Percentiles rank a stretch among this genome's conserved stretches.
Conservation (phyloP, 2,329 filamentous ascomycete species). For the Taxawa tesnikishii region DNA sequence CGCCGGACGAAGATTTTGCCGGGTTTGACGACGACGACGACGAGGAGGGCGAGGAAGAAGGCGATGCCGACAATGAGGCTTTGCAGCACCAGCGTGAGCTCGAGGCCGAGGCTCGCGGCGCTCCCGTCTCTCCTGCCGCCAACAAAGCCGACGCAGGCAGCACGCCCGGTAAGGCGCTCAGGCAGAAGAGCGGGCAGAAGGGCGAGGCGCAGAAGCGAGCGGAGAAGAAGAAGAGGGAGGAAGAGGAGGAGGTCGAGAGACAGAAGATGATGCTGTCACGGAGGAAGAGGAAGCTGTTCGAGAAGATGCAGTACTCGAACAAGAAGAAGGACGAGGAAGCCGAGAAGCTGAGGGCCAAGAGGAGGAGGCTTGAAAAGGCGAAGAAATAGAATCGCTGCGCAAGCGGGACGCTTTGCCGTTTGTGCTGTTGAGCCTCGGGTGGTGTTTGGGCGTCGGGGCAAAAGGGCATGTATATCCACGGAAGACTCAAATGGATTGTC, state of each 20-base stretch:
- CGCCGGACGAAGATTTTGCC: constrained; percentile 32
- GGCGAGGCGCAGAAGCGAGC: constrained; percentile 55
- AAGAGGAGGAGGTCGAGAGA: constrained; percentile 79
- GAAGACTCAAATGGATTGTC: too few relatives aligned
- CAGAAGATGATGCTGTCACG: constrained; percentile 97
- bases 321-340: constrained; percentile 87
- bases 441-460: too few relatives aligned
- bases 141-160: constrained; percentile 35
- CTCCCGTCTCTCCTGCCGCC: constrained; percentile 26
- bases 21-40: constrained; percentile 35
- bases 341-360: constrained; percentile 75
- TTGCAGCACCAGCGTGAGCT: constrained; percentile 76
- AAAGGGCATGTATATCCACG: too few relatives aligned
- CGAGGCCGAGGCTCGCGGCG: constrained; percentile 77
- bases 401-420: too few relatives aligned
- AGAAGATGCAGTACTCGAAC: constrained; percentile 96
- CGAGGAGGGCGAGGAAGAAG: constrained; percentile 35
- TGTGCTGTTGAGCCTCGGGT: too few relatives aligned
- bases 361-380: constrained; percentile 69
- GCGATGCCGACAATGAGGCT: constrained; percentile 49
- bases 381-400: too few relatives aligned
- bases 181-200: constrained; percentile 55
- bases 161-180: constrained; percentile 46
- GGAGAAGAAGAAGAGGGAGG: constrained; percentile 46
- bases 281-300: constrained; percentile 93